Percentiles rank a stretch among this genome's conserved stretches.
These are phyloP conservation scores for Fusarium newnesense DNA, from an alignment of 2,329 filamentous ascomycete species.

Conservation along the genomic window DNA sequence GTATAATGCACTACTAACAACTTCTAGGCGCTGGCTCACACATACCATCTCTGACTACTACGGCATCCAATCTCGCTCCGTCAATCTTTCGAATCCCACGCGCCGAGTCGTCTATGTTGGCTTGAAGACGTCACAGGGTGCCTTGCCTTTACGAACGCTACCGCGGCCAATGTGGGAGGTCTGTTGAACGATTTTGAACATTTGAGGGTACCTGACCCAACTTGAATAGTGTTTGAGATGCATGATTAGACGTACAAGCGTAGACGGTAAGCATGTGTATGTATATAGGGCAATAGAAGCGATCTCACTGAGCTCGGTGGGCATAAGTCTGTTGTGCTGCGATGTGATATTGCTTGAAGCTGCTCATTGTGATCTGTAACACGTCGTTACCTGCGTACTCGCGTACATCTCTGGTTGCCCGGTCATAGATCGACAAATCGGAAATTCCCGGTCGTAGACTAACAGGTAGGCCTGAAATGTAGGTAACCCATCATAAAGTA, in stretches of 20 bases:
- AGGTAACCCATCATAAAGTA: neutral
- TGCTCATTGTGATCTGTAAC: neutral
- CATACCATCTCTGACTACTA: constrained; percentile 95
- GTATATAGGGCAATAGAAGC: constrained; percentile 33
- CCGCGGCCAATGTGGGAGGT: constrained; percentile 73
- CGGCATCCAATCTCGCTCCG: constrained; percentile 84
- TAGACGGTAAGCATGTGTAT: constrained; percentile 33
- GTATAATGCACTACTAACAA: constrained; percentile 7
- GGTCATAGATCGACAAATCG: neutral
- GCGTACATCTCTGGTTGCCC: neutral
- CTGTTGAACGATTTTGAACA: constrained; percentile 52
- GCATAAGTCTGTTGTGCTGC: constrained; percentile 29
- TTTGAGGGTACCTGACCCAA: neutral
- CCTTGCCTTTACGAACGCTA: constrained; percentile 51
- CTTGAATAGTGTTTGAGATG: neutral
- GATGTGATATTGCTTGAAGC: constrained; percentile 1
- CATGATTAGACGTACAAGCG: constrained; percentile 25
- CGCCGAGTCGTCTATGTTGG: constrained; percentile 87
- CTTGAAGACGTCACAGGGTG: constrained; percentile 61
- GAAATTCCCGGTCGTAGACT: neutral
- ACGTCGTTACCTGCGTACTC: no score
- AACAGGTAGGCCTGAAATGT: neutral
- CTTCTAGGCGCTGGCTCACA: constrained; percentile 84
- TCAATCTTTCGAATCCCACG: constrained; percentile 76
- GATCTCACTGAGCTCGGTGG: constrained; percentile 23